Evolutionary conservation across 306 rosid genomes (phyloP).

Genomic region (Oxytropis ochrocephala): DNA sequence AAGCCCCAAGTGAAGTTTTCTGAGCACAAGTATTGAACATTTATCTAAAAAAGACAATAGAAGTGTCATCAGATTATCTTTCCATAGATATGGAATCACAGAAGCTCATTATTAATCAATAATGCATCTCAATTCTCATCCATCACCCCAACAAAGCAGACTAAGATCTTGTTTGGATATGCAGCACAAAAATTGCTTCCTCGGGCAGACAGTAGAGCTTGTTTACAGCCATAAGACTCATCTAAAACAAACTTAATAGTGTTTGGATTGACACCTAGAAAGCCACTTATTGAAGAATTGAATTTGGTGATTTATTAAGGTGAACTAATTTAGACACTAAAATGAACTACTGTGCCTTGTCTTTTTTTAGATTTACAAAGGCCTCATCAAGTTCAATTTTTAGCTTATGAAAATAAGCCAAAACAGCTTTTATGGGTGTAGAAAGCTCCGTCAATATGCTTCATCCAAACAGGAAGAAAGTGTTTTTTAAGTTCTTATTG

Average conservation of each 20-base stretch:
- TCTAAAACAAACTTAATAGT: not conserved
- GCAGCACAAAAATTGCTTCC: not conserved
- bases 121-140: not conserved
- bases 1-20: not conserved
- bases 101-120: not conserved
- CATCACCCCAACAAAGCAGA: not conserved
- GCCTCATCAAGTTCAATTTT: not conserved
- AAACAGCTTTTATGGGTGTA: not conserved
- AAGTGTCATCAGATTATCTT: not conserved
- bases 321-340: too few species aligned
- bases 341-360: too few species aligned
- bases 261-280: not conserved
- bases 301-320: too few species aligned
- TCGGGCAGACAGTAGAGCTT: not conserved
- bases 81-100: slow-evolving; percentile 3
- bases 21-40: not conserved
- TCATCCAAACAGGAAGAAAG: not conserved
- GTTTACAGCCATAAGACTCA: not conserved
- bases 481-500: not conserved
- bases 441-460: slow-evolving; percentile 4
- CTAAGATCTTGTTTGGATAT: not conserved
- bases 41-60: not conserved
- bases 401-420: not conserved
- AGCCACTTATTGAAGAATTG: not conserved
- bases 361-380: not conserved